These are phyloP conservation scores for Fusarium verrucosum DNA, from an alignment of 2,329 filamentous ascomycete species.

Conservation along the genomic window DNA sequence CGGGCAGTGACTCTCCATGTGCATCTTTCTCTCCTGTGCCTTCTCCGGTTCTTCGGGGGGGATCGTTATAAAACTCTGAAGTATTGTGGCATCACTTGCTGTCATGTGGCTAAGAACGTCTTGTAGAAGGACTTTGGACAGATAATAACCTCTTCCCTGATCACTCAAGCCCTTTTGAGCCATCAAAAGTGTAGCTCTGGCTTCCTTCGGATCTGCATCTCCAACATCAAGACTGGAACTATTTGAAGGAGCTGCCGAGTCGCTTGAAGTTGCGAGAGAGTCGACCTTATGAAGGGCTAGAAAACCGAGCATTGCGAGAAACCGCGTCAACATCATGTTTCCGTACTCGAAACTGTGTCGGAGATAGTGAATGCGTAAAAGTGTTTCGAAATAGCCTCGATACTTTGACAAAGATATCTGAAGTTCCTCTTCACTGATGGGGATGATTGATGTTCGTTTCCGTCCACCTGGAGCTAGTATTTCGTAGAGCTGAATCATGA, in stretches of 20 bases:
- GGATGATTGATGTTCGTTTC: fast-evolving
- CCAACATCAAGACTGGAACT: neutral
- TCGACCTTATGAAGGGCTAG: neutral
- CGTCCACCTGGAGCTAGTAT: neutral
- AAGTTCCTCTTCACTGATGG: neutral
- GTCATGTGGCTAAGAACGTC: neutral
- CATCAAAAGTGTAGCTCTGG: neutral
- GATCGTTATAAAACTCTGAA: conserved; percentile 7
- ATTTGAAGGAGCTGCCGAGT: no score
- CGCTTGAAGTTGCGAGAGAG: neutral
- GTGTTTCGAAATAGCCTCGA: conserved; percentile 10
- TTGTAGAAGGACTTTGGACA: neutral
- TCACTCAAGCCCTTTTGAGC: conserved; percentile 7
- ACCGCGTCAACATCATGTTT: conserved; percentile 12
- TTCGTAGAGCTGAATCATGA: neutral
- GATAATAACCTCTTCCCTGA: conserved; percentile 3
- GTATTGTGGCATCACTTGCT: neutral
- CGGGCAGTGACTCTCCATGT: conserved; percentile 9
- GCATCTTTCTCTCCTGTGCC: neutral
- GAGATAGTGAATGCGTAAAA: conserved; percentile 19
- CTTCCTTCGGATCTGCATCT: neutral
- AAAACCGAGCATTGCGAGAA: conserved; percentile 8
- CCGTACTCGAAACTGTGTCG: conserved; percentile 14
- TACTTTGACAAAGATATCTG: neutral
- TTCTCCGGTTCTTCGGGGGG: neutral